A percentile compares a stretch with the other conserved stretches of the same genome.
phyloP scores from a whole-genome alignment of 2,329 filamentous ascomycete genomes.

The Aspergillus versicolor region DNA sequence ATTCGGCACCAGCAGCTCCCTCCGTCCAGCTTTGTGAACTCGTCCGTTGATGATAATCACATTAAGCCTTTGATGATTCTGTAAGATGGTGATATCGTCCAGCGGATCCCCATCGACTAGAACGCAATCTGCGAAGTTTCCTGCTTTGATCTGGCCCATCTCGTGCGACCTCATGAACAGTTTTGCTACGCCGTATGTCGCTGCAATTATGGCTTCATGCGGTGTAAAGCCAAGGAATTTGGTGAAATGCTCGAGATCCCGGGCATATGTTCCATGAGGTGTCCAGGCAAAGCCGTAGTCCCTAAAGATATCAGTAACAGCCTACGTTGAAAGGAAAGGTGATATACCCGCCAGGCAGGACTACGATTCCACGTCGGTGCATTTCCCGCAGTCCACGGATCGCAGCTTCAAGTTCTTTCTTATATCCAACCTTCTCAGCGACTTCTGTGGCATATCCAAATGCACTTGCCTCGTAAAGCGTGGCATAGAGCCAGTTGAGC shows the following conservation, averaged over 20 bases:
- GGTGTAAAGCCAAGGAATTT: conserved; percentile 48
- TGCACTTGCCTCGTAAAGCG: conserved; percentile 36
- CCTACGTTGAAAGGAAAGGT: background rate
- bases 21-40: conserved; percentile 39
- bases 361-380: conserved; percentile 42
- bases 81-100: conserved; percentile 42
- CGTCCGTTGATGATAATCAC: conserved; percentile 51
- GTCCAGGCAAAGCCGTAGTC: conserved; percentile 53
- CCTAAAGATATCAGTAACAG: background rate
- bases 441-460: conserved; percentile 46
- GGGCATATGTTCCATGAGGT: conserved; percentile 50
- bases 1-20: background rate
- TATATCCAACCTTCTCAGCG: conserved; percentile 47
- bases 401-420: conserved; percentile 43
- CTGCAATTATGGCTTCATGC: conserved; percentile 46
- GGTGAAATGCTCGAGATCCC: conserved; percentile 49
- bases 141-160: conserved; percentile 43
- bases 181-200: conserved; percentile 42
- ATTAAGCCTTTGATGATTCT: conserved; percentile 46
- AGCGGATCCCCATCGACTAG: conserved; percentile 49
- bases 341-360: conserved; percentile 42
- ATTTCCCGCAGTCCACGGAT: conserved; percentile 45
- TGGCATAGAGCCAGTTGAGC: conserved; percentile 46
- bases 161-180: conserved; percentile 40
- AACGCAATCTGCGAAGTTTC: conserved; percentile 47